A percentile compares a stretch with the other conserved stretches of the same genome.
phyloP scores from a whole-genome alignment of 73 alveolate species.

The Symbiodinium natans region DNA sequence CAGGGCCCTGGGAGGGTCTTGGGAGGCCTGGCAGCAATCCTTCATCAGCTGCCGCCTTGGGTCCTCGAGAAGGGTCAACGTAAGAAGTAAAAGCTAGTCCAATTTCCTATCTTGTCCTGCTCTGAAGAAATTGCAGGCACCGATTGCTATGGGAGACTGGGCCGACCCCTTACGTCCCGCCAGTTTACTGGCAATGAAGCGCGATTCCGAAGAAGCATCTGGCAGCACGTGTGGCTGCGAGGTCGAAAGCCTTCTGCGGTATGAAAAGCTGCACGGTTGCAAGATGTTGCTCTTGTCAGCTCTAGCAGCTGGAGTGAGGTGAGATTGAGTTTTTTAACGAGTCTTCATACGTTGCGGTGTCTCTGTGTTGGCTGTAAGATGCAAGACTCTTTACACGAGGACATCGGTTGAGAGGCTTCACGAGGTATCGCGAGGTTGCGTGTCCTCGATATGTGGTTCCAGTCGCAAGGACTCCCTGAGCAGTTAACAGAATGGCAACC shows the following conservation, averaged over 20 bases:
- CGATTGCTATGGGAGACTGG: not conserved
- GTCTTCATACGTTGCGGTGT: no score
- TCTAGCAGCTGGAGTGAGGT: not conserved
- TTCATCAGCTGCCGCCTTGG: not conserved
- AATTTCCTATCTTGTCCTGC: no score
- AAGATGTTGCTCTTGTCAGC: not conserved
- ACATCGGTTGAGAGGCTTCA: no score
- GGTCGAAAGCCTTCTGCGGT: constrained; percentile 37
- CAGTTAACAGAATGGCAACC: no score
- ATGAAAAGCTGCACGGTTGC: constrained; percentile 14
- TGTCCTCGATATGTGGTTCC: no score
- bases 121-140: not conserved
- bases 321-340: no score
- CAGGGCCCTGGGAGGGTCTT: not conserved
- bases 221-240: not conserved
- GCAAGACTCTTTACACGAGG: no score
- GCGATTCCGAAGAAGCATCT: not conserved
- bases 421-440: no score
- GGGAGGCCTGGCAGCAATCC: not conserved
- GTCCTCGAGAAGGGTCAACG: no score
- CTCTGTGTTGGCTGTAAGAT: no score
- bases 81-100: no score
- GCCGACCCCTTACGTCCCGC: not conserved
- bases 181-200: not conserved
- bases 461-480: no score